These are phyloP conservation scores for Eucalyptus rudis DNA, from an alignment of 345 rosid genomes.

Conservation along the genomic window DNA sequence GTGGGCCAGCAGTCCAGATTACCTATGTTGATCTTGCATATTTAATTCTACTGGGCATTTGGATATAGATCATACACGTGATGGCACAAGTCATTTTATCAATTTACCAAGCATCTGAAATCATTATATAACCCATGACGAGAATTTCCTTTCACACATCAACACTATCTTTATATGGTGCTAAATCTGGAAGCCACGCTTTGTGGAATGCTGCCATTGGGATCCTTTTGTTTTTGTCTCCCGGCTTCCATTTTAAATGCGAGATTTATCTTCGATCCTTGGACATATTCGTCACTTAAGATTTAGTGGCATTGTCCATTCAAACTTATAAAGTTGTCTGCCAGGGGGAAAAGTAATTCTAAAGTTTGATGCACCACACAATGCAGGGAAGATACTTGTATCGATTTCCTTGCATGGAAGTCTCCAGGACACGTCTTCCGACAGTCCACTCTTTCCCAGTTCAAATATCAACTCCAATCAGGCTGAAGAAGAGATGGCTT, in stretches of 20 bases:
- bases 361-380: neutral
- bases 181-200: neutral
- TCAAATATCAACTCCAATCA: slow-evolving; percentile 11
- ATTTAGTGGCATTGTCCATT: neutral
- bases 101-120: neutral
- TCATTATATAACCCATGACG: neutral
- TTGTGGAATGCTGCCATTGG: neutral
- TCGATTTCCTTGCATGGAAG: slow-evolving; percentile 43
- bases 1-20: neutral
- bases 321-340: neutral
- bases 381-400: slow-evolving; percentile 71
- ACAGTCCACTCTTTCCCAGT: slow-evolving; percentile 7
- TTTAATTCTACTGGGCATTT: neutral
- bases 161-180: neutral
- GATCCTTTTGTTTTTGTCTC: neutral
- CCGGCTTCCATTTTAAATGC: neutral
- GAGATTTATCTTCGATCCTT: neutral
- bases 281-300: neutral
- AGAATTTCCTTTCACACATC: neutral
- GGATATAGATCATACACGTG: neutral
- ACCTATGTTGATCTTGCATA: neutral
- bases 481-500: slow-evolving; percentile 13
- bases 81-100: neutral
- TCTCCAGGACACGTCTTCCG: slow-evolving; percentile 6
- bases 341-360: neutral